phyloP scores from a whole-genome alignment of 108 stramenopile species.

The Cyclotella choctawhatcheeana region DNA sequence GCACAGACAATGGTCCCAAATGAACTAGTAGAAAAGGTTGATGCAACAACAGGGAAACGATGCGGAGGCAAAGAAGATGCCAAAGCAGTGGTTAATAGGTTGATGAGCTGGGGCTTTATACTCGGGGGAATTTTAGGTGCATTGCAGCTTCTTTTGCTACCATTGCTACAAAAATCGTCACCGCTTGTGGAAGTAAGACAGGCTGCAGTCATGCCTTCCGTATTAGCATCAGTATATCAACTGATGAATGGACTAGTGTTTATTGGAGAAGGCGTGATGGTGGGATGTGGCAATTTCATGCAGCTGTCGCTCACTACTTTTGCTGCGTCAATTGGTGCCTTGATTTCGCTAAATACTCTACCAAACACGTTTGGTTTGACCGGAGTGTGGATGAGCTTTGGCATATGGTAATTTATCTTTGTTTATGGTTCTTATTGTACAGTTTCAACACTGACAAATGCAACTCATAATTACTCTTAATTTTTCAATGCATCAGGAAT shows the following conservation, averaged over 20 bases:
- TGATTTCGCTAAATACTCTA: conserved; percentile 69
- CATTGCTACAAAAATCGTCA: conserved; percentile 75
- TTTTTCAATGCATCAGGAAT: no score
- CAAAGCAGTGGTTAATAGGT: conserved; percentile 70
- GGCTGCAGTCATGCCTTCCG: conserved; percentile 80
- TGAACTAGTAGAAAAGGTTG: conserved; percentile 72
- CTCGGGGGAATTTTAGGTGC: conserved; percentile 70
- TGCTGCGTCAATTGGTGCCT: conserved; percentile 72
- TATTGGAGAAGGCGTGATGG: conserved; percentile 66
- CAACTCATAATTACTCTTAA: no score
- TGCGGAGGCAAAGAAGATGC: conserved; percentile 67
- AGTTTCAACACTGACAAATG: no score
- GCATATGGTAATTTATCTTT: no score
- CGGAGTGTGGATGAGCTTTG: conserved; percentile 89
- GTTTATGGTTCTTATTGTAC: no score
- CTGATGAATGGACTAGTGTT: conserved; percentile 89
- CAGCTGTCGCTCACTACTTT: conserved; percentile 77
- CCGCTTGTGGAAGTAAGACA: conserved; percentile 83
- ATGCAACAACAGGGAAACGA: conserved; percentile 51
- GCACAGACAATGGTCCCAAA: conserved; percentile 87
- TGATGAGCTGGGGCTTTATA: conserved; percentile 87
- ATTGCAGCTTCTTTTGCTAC: conserved; percentile 73
- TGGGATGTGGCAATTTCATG: conserved; percentile 72
- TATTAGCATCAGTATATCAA: conserved; percentile 83
- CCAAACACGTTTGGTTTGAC: conserved; percentile 72